phyloP scores from a whole-genome alignment of 2,329 filamentous ascomycete species.

The Amylocarpus encephaloides region DNA sequence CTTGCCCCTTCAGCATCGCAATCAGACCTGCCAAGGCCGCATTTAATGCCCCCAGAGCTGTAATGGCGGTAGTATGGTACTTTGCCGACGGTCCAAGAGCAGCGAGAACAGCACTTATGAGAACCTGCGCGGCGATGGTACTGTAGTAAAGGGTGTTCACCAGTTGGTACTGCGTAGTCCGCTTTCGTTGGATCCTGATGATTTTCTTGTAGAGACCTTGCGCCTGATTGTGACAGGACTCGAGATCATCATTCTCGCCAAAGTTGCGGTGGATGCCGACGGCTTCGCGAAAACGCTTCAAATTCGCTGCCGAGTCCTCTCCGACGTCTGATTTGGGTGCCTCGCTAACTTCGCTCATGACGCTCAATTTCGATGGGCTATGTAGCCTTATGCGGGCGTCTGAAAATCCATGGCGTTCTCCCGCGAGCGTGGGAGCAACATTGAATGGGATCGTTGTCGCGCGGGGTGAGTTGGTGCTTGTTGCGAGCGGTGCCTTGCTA shows the following conservation, averaged over 20 bases:
- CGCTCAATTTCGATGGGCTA: no score
- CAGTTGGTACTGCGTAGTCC: constrained; percentile 31
- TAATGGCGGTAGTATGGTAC: constrained; percentile 46
- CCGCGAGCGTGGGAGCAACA: no score
- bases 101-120: constrained; percentile 43
- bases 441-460: no score
- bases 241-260: constrained; percentile 13
- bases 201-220: constrained; percentile 36
- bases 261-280: constrained; percentile 20
- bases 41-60: constrained; percentile 54
- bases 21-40: constrained; percentile 56
- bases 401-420: no score
- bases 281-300: constrained; percentile 22
- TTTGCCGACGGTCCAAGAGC: constrained; percentile 41
- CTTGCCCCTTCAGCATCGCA: constrained; percentile 47
- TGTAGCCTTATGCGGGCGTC: no score
- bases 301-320: constrained; percentile 8
- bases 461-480: no score
- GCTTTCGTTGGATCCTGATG: constrained; percentile 31
- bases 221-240: constrained; percentile 14
- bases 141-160: constrained; percentile 37
- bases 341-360: neutral
- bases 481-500: neutral
- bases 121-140: constrained; percentile 40
- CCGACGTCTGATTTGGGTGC: neutral